Evolutionary conservation across 2,329 filamentous ascomycete species (phyloP), one percentile per base, ranked within the genome.

Genomic region (Ascochyta lentis): DNA sequence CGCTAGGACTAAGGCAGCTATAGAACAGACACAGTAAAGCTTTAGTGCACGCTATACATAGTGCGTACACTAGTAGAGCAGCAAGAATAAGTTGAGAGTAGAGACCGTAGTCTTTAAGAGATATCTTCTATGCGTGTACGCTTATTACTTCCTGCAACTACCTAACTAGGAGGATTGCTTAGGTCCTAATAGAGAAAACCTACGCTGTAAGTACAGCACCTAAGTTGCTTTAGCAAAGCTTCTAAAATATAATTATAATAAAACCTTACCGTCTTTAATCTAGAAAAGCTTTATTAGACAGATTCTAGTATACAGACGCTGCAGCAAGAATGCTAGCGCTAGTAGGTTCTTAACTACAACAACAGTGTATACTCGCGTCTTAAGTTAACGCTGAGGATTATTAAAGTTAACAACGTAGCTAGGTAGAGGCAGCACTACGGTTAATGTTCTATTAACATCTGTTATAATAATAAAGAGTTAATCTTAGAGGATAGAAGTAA

Each of bases 401-500:
- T 58, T 65, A 47, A 71, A 72, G 49, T 72, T 52, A 23, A 72
- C 68, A 8, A 63, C 47, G 50, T 71, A 73, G 13, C 66, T 68
- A 9, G 58, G 48, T 0, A 69, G 68, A n/a, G 70, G 56, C 16
- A 64, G 58, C 13, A 73, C 39, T 3, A 60, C 19, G 4, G 56
- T 58, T 16, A 57, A 29, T 4, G 56, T 58, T 9, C 60, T 55
- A 31, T 63, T 50, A 23, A 58, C 42, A 19, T 57, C 58, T 37
- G 59, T n/a, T 55, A 64, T 63, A 2, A 37, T 23, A 10, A 15
- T 10, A 3, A 10, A 8, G 1, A 10, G 8, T 19, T 2, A 29
- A 9, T 3, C 12, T 8, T 2, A 29, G 9, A 27, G 6, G 3
- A 9, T 29, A 4, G 27, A 10, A 29, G 7, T 10, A 1, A 29